Evolutionary conservation across 2,329 filamentous ascomycete species (phyloP).

Genomic region (Pseudovirgaria hyperparasitica): DNA sequence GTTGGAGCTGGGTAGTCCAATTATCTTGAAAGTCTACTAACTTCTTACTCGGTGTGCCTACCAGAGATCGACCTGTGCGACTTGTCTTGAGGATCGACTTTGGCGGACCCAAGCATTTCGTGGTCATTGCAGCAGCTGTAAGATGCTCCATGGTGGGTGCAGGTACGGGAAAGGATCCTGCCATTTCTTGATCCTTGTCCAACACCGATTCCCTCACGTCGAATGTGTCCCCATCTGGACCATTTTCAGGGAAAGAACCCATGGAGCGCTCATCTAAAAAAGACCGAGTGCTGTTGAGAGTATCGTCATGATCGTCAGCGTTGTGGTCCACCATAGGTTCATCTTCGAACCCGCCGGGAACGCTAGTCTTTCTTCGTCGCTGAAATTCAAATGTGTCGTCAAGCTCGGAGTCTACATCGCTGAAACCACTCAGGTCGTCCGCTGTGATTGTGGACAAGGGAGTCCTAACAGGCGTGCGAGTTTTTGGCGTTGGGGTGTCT

Average conservation of each 20-base stretch:
- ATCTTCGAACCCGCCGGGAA: constrained; percentile 74
- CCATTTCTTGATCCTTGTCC: constrained; percentile 58
- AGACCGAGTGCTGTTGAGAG: constrained; percentile 42
- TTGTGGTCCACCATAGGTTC: constrained; percentile 45
- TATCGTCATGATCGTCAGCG: constrained; percentile 27
- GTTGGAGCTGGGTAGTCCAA: constrained; percentile 88
- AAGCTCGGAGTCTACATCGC: constrained; percentile 29
- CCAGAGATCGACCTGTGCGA: constrained; percentile 17
- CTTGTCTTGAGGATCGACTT: constrained; percentile 37
- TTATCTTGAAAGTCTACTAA: constrained; percentile 55
- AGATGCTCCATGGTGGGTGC: constrained; percentile 66
- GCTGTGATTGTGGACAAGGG: constrained; percentile 9
- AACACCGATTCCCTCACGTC: constrained; percentile 60
- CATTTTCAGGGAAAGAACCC: constrained; percentile 54
- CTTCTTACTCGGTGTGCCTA: constrained; percentile 41
- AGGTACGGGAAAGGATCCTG: constrained; percentile 62
- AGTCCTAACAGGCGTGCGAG: constrained; percentile 12
- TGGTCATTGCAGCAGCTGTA: constrained; percentile 18
- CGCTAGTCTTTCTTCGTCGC: constrained; percentile 32
- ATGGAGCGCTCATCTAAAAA: constrained; percentile 90
- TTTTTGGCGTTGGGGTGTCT: constrained; percentile 29
- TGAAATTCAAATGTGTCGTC: constrained; percentile 46
- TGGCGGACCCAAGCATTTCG: constrained; percentile 24
- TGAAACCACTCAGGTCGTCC: constrained; percentile 22
- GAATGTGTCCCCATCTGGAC: constrained; percentile 48